Conservation (phyloP, 352 stramenopile genomes). For the Phytophthora litchii region DNA sequence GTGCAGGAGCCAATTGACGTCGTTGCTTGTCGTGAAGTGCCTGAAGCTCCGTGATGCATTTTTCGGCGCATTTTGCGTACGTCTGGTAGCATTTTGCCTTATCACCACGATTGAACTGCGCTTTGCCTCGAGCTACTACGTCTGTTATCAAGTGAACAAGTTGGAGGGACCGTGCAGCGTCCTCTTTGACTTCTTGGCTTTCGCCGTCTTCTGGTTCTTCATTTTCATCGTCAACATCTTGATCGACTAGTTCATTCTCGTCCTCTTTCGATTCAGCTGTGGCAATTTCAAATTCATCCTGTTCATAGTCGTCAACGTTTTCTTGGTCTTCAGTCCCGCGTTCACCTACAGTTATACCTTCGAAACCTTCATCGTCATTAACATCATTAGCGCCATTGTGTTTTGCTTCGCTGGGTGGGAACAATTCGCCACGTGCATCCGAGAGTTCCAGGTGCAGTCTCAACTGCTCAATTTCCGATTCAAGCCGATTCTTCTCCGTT, state of each 20-base stretch:
- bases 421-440: constrained; percentile 24
- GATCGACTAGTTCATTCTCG: constrained; percentile 16
- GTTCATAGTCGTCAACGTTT: constrained; percentile 15
- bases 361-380: constrained; percentile 5
- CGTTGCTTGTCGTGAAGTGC: constrained; percentile 36
- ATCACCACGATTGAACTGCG: constrained; percentile 78
- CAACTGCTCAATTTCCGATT: constrained; percentile 70
- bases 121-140: constrained; percentile 64
- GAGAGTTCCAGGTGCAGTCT: constrained; percentile 61
- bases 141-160: constrained; percentile 50
- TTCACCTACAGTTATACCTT: constrained; percentile 22
- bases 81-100: constrained; percentile 76
- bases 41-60: constrained; percentile 47
- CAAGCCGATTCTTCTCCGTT: constrained; percentile 54
- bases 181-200: constrained; percentile 41
- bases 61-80: constrained; percentile 58
- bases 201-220: constrained; percentile 38
- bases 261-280: constrained; percentile 27
- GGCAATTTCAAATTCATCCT: constrained; percentile 19
- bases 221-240: constrained; percentile 30
- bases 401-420: constrained; percentile 30
- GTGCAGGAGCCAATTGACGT: constrained; percentile 36
- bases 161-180: constrained; percentile 43
- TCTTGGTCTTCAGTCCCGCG: constrained; percentile 15
- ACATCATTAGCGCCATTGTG: not conserved